Percentiles rank a stretch among this genome's conserved stretches.
Evolutionary conservation across 352 stramenopile genomes (phyloP).

Genomic region (Globisporangium rhizosaccharum): DNA sequence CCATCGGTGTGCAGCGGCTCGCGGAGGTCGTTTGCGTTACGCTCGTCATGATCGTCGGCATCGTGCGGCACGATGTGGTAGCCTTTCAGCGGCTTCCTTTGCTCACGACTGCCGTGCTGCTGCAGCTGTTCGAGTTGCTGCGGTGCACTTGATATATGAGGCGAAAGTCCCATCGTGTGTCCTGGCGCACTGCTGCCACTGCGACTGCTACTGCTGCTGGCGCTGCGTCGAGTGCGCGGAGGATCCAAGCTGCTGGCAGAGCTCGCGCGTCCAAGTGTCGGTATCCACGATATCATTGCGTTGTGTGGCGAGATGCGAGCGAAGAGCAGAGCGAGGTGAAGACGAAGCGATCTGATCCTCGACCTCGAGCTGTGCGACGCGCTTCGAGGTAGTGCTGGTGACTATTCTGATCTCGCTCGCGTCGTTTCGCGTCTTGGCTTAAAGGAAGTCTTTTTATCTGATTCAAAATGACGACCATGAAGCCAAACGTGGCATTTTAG

Average conservation of each 20-base stretch:
- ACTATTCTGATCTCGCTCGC: neutral
- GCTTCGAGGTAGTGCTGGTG: no score
- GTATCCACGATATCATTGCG: slow-evolving; percentile 7
- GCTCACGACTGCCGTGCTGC: slow-evolving; percentile 6
- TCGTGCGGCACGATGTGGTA: slow-evolving; percentile 44
- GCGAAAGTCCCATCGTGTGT: slow-evolving; percentile 6
- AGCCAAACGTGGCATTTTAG: neutral
- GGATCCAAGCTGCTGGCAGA: neutral
- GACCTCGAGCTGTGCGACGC: no score
- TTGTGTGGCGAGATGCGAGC: no score
- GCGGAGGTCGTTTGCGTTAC: slow-evolving; percentile 10
- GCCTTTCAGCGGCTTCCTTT: slow-evolving; percentile 29
- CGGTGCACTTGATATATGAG: neutral
- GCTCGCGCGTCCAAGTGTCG: slow-evolving; percentile 1
- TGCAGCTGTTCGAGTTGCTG: slow-evolving; percentile 9
- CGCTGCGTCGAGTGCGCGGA: neutral
- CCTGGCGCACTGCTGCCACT: neutral
- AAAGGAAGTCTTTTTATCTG: no score
- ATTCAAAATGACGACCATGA: neutral
- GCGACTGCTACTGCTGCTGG: slow-evolving; percentile 1
- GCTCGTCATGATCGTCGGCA: slow-evolving; percentile 14
- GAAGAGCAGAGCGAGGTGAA: no score
- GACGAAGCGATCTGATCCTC: no score
- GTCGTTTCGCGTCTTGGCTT: neutral
- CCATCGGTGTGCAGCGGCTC: slow-evolving; percentile 3